phyloP scores from a whole-genome alignment of 2,329 filamentous ascomycete species.

The Ascochyta lentis region DNA sequence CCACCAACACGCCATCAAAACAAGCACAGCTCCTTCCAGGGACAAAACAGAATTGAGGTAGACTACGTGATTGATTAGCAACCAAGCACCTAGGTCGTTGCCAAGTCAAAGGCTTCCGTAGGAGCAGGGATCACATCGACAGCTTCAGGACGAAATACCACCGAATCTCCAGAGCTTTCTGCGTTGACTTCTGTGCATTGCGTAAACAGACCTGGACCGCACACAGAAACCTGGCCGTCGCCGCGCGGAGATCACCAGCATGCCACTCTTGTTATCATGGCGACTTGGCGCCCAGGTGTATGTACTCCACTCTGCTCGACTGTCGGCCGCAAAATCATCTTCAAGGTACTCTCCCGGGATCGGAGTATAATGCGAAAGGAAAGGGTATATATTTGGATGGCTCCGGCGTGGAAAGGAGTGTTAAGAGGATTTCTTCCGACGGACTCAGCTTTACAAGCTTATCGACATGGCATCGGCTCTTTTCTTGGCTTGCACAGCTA shows the following conservation, averaged over 20 bases:
- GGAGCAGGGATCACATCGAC: background rate
- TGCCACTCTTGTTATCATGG: slow-evolving; percentile 11
- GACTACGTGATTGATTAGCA: background rate
- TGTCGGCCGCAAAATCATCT: background rate
- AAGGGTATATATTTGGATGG: background rate
- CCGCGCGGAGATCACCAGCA: background rate
- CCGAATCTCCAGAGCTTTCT: background rate
- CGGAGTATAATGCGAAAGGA: background rate
- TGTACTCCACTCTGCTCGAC: slow-evolving; percentile 5
- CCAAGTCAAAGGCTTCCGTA: slow-evolving; percentile 2
- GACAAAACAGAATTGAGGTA: background rate
- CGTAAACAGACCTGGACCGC: background rate
- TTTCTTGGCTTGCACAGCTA: background rate
- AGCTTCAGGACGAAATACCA: background rate
- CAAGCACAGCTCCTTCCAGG: too few species aligned
- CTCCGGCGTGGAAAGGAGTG: background rate
- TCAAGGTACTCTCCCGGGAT: background rate
- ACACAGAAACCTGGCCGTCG: background rate
- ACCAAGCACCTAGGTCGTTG: slow-evolving; percentile 2
- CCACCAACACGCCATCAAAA: too few species aligned
- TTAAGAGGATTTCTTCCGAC: background rate
- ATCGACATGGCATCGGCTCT: background rate
- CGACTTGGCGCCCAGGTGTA: slow-evolving; percentile 3
- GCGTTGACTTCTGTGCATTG: background rate
- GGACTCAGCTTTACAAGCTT: background rate